A percentile compares a stretch with the other conserved stretches of the same genome.
phyloP scores from a whole-genome alignment of 1,139 yeast species.

The Zygosaccharomyces sapae region DNA sequence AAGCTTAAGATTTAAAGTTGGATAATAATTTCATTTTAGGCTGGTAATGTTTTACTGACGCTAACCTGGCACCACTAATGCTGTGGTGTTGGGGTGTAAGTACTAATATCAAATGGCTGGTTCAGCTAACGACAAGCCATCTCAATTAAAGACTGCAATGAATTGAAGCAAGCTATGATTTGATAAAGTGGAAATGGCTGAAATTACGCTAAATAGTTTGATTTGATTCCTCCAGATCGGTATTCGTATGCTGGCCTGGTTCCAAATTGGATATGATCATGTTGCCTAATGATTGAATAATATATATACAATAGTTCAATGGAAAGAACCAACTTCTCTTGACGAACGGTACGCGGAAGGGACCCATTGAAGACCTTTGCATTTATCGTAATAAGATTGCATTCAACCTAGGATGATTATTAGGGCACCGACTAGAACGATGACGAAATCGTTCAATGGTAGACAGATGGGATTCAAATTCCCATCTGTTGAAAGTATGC shows the following conservation, averaged over 20 bases:
- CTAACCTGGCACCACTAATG: neutral
- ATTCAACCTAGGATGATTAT: conserved; percentile 14
- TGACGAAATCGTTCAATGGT: conserved; percentile 34
- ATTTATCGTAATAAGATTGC: neutral
- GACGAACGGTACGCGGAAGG: conserved; percentile 1
- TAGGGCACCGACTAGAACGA: conserved; percentile 35
- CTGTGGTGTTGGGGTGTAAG: neutral
- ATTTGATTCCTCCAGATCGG: neutral
- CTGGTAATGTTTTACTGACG: neutral
- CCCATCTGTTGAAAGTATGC: conserved; percentile 25
- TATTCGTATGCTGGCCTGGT: neutral
- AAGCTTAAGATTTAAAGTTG: too few relatives aligned
- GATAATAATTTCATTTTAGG: too few relatives aligned
- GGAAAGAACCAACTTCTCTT: neutral
- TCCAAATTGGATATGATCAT: neutral
- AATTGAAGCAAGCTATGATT: neutral
- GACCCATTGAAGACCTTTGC: neutral
- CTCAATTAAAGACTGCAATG: neutral
- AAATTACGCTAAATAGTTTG: neutral
- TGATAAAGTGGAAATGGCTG: neutral
- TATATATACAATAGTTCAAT: neutral
- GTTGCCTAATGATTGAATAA: neutral
- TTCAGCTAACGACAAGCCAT: neutral
- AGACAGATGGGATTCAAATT: conserved; percentile 33
- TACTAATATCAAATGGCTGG: neutral